Conservation (phyloP, 1,284 basidiomycete genomes). For the Cystobasidiaceae sp. region DNA sequence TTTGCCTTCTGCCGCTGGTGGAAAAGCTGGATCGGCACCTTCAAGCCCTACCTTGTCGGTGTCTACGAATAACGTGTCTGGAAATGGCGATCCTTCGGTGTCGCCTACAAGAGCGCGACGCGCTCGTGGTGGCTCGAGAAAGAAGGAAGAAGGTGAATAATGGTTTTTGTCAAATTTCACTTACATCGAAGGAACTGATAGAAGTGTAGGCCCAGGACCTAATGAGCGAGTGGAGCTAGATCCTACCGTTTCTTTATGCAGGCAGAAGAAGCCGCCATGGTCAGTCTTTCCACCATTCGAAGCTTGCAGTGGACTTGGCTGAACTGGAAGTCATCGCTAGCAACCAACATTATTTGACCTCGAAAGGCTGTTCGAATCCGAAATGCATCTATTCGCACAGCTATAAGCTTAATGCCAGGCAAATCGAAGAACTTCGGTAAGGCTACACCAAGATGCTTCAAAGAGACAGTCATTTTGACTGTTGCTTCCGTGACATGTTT, state of each 20-base stretch:
- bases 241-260: slow-evolving; percentile 21
- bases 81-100: neutral
- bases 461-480: neutral
- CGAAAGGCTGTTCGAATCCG: slow-evolving; percentile 18
- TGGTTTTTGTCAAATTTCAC: too few relatives aligned
- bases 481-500: neutral
- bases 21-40: neutral
- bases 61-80: neutral
- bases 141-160: slow-evolving; percentile 3
- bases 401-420: slow-evolving; percentile 15
- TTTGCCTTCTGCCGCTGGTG: neutral
- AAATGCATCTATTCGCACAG: slow-evolving; percentile 26
- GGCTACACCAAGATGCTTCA: neutral
- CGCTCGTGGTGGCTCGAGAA: neutral
- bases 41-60: neutral
- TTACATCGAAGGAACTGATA: neutral
- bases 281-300: neutral
- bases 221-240: neutral
- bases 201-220: neutral
- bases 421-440: slow-evolving; percentile 27
- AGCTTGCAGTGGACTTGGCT: too few relatives aligned
- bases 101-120: neutral
- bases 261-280: slow-evolving; percentile 29
- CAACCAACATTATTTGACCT: slow-evolving; percentile 24
- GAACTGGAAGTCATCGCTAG: neutral